Evolutionary conservation across 352 stramenopile species (phyloP), one percentile per base, ranked within the genome.

Genomic region (Pythium insidiosum): DNA sequence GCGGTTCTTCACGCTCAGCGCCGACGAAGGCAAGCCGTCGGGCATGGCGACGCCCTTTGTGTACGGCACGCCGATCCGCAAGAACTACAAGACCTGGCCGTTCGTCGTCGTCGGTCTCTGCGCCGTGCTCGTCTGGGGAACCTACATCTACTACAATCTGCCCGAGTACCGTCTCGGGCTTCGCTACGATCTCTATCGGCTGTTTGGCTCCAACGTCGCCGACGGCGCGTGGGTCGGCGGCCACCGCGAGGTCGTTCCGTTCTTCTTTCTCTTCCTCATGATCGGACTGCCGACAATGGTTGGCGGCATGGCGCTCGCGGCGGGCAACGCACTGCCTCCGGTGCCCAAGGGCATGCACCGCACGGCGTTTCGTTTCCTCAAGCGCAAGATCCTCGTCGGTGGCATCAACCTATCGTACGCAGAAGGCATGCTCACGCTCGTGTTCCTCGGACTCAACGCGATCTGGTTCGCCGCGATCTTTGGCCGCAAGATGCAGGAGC

Each of bases 381-480:
- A 90, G 63, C 73, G 76, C 51, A 85, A 88, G 61, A 67, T 90
- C 43, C 60, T 79, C 41, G 56, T 85, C n/a, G 68, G 64, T 5
- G 58, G 58, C 5, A 62, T 87, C 47, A 90, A 87, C 60, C 54
- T 87, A 19, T 84, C 78, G 62, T 90, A 90, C 61, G 73, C 75
- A 10, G 78, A 90, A 47, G 74, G 68, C 45, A 55, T 90, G 51
- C 67, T 66, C 39, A 76, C 60, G 38, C 58, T 88, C 10, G 49
- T 84, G 38, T 90, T 88, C 49, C 57, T 88, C 26, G 78, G 75
- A 6, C 50, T 90, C 19, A 90, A 90, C 41, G 56, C 78, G 12
- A 73, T 90, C 53, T 90, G 78, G 78, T 90, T 90, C 47, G 58
- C 78, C 13, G 70, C 78, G 26, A 58, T 84, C n/a, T 89, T 85